Evolutionary conservation across 2,329 filamentous ascomycete genomes (phyloP), one percentile per base, ranked within the genome.

Genomic region (Phaeosphaeriaceae sp.): DNA sequence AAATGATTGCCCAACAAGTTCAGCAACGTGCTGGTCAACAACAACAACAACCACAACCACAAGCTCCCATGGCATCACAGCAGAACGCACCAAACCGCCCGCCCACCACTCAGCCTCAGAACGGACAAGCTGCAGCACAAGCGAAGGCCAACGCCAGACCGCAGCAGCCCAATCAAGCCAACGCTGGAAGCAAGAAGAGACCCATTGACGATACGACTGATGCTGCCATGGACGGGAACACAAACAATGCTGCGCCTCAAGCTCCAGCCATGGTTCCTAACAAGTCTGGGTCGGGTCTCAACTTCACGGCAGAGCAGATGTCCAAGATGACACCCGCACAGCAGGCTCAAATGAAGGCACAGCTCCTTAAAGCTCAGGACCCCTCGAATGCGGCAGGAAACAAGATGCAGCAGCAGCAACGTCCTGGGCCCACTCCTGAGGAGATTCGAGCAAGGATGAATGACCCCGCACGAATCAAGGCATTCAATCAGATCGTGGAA

Each of bases 181-280:
- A 62, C 48, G 65, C 62, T 40, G 24, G 63, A 19, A 59, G 66
- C 53, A 70, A 75, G 60, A 79, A 79, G 65, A 70, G 77, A 36
- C 71, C 75, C 10, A 79, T 74, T 52, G 80, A 82, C 21, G 81
- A 83, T 62, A 68, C 76, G 15, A 61, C 73, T 21, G 80, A 82
- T 52, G 71, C 70, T 11, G 77, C 70, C 50, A 48, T 71, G 58
- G 55, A 79, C 56, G 53, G 58, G 44, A 40, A 64, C 47, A 45
- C 60, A 20, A 51, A 58, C 50, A 64, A 68, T 57, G 57, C 58
- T 27, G 66, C 71, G 22, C 69, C 76, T 13, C 78, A 78, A 62
- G 74, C 78, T 15, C 68, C 72, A 15, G 59, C 70, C 20, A 77
- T 76, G 75, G 68, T 72, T 17, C 67, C 70, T 6, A 69, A 74